Conservation (phyloP, 257 asterid genomes). For the Coffea canephora region DNA sequence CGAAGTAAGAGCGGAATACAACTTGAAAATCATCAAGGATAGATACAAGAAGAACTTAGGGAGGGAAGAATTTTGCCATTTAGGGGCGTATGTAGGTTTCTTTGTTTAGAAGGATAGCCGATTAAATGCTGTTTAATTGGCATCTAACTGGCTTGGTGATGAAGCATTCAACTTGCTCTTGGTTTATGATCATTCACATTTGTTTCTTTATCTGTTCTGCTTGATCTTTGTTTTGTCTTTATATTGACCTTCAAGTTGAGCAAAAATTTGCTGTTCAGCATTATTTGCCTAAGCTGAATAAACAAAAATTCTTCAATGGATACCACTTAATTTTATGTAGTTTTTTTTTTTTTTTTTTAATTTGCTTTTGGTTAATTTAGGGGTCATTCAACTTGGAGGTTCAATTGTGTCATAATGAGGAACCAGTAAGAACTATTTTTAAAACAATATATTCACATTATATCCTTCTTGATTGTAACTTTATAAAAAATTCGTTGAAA, state of each 20-base stretch:
- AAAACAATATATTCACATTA: no score
- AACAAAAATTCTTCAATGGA: no score
- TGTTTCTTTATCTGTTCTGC: not conserved
- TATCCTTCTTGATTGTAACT: not conserved
- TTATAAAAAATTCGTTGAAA: no score
- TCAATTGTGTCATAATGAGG: not conserved
- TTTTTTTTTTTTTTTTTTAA: no score
- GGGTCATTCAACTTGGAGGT: no score
- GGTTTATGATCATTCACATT: not conserved
- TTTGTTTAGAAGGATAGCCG: not conserved
- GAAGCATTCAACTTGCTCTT: not conserved
- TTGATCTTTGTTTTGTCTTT: not conserved
- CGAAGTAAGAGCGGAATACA: constrained; percentile 48
- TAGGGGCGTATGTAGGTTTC: not conserved
- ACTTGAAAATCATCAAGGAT: constrained; percentile 37
- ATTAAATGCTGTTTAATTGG: constrained; percentile 14
- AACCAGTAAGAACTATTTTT: not conserved
- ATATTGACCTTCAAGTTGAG: not conserved
- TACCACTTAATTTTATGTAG: no score
- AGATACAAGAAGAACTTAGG: not conserved
- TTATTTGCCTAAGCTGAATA: not conserved
- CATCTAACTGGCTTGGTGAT: not conserved
- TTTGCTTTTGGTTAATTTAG: no score
- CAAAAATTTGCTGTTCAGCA: not conserved
- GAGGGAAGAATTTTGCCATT: not conserved